Conservation (phyloP, 345 rosid species). For the Litchi chinensis region DNA sequence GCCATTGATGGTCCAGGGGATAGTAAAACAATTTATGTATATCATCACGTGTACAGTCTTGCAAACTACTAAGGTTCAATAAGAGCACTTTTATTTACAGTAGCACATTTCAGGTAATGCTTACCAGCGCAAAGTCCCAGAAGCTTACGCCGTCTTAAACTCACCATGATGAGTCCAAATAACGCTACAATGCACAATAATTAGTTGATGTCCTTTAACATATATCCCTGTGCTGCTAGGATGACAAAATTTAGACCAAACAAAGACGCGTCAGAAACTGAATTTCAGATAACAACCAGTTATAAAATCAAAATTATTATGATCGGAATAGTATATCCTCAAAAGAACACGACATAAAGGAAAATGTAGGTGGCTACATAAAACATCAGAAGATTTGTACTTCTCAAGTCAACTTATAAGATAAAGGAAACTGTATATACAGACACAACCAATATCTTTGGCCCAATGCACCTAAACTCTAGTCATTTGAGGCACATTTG, state of each 20-base stretch:
- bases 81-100: constrained; percentile 13
- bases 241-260: constrained; percentile 20
- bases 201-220: constrained; percentile 26
- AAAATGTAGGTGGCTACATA: neutral
- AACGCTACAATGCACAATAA: constrained; percentile 21
- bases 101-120: constrained; percentile 15
- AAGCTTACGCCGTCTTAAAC: constrained; percentile 86
- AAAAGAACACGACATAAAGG: neutral
- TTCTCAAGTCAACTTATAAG: neutral
- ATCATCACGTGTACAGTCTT: neutral
- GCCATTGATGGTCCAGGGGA: neutral
- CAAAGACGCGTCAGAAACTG: constrained; percentile 1
- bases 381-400: neutral
- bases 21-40: neutral
- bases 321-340: too few species aligned
- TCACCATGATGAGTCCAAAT: constrained; percentile 63
- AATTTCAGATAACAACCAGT: constrained; percentile 8
- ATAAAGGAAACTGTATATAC: neutral
- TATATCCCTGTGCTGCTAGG: constrained; percentile 29
- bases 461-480: constrained; percentile 11
- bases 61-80: constrained; percentile 12
- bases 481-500: neutral
- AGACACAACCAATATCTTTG: neutral
- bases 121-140: constrained; percentile 93
- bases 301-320: neutral